phyloP scores from a whole-genome alignment of 352 stramenopile genomes.

The Globisporangium barbulae region DNA sequence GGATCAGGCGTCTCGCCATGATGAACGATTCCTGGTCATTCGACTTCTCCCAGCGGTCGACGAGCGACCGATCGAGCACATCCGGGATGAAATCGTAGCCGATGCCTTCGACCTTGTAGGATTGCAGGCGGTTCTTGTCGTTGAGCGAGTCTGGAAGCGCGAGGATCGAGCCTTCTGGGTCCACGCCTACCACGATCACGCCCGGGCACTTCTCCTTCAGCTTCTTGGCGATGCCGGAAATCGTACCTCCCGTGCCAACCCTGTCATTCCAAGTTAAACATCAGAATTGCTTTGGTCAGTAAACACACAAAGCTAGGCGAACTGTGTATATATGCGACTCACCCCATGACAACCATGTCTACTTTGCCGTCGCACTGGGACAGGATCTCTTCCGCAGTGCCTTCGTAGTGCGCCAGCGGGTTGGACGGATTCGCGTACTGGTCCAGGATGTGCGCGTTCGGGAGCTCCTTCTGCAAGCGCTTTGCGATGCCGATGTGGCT shows the following conservation, averaged over 20 bases:
- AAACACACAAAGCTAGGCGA: neutral
- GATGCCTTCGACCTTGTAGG: constrained; percentile 96
- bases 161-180: constrained; percentile 93
- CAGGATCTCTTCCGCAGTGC: constrained; percentile 94
- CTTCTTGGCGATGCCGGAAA: constrained; percentile 92
- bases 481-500: constrained; percentile 94
- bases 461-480: constrained; percentile 92
- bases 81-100: constrained; percentile 97
- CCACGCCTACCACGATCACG: constrained; percentile 85
- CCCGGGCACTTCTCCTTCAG: constrained; percentile 91
- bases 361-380: constrained; percentile 91
- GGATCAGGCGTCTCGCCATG: constrained; percentile 92
- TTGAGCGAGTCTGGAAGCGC: constrained; percentile 92
- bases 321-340: neutral
- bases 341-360: constrained; percentile 93
- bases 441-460: constrained; percentile 95
- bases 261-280: neutral
- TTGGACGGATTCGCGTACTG: constrained; percentile 97
- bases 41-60: constrained; percentile 95
- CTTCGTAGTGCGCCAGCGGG: constrained; percentile 95
- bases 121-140: constrained; percentile 86
- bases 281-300: neutral
- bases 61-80: constrained; percentile 91
- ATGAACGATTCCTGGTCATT: constrained; percentile 93
- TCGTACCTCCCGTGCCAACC: constrained; percentile 94